Evolutionary conservation across 78 protist genomes (phyloP).

Genomic region (Dictyostelium discoideum): DNA sequence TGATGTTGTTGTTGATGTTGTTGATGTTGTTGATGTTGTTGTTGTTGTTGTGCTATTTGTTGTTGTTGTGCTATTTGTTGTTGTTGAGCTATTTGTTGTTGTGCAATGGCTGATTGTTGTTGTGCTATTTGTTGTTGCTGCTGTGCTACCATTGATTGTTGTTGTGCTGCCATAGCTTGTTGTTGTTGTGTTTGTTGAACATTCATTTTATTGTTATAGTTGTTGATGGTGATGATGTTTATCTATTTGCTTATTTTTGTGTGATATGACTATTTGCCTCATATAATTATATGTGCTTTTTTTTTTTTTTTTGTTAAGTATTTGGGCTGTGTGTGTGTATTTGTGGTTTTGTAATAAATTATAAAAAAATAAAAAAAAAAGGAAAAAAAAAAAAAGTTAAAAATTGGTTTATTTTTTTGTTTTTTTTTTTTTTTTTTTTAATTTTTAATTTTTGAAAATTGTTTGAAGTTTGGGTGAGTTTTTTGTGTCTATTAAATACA

Average conservation of each 20-base stretch:
- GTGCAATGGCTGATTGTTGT: neutral
- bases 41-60: neutral
- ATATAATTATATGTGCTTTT: neutral
- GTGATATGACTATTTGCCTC: neutral
- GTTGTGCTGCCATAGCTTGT: neutral
- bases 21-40: neutral
- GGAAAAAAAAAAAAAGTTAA: neutral
- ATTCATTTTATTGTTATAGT: neutral
- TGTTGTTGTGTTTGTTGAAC: conserved; percentile 12
- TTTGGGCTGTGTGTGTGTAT: neutral
- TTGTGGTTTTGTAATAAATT: neutral
- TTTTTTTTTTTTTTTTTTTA: neutral
- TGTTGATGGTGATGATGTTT: neutral
- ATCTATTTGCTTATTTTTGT: neutral
- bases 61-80: neutral
- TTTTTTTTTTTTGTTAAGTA: neutral
- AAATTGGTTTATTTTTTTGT: neutral
- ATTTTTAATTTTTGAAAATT: neutral
- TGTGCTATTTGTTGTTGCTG: neutral
- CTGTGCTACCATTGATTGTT: neutral
- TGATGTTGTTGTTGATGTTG: neutral
- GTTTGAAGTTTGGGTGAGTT: neutral
- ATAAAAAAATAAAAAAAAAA: neutral
- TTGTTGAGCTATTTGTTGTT: neutral
- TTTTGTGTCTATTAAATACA: neutral